Percentiles rank a stretch among this genome's conserved stretches.
phyloP scores from a whole-genome alignment of 1,284 basidiomycete genomes.

The Melampsora allii-populina region DNA sequence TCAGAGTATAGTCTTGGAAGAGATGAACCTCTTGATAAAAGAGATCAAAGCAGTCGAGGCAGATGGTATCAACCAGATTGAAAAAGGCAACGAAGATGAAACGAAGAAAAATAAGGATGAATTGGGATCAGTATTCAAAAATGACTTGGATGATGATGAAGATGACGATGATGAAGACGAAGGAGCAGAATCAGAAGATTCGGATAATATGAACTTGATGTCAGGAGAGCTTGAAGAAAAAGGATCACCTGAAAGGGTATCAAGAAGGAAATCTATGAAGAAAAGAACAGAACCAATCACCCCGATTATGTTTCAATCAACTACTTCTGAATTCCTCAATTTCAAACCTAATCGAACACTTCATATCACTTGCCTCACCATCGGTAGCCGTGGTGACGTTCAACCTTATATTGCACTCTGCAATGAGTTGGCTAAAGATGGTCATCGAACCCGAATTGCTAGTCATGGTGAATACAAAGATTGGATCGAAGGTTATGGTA shows the following conservation, averaged over 20 bases:
- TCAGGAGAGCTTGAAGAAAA: constrained; percentile 57
- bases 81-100: background rate
- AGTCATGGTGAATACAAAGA: constrained; percentile 90
- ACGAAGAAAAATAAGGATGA: background rate
- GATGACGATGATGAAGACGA: constrained; percentile 46
- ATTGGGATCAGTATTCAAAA: constrained; percentile 8
- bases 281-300: constrained; percentile 49
- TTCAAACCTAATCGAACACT: constrained; percentile 82
- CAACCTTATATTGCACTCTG: constrained; percentile 83
- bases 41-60: constrained; percentile 49
- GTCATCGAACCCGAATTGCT: constrained; percentile 77
- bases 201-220: constrained; percentile 20
- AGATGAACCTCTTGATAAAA: constrained; percentile 71
- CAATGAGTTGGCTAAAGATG: constrained; percentile 84
- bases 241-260: constrained; percentile 43
- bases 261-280: constrained; percentile 60
- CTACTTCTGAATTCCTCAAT: constrained; percentile 87
- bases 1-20: constrained; percentile 58
- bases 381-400: constrained; percentile 89
- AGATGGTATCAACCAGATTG: constrained; percentile 4
- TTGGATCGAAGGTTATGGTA: constrained; percentile 87
- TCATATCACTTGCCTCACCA: constrained; percentile 87
- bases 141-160: constrained; percentile 29
- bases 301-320: constrained; percentile 87
- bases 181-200: background rate